Evolutionary conservation across 2,329 filamentous ascomycete genomes (phyloP).

Genomic region (Venturia oleaginea): DNA sequence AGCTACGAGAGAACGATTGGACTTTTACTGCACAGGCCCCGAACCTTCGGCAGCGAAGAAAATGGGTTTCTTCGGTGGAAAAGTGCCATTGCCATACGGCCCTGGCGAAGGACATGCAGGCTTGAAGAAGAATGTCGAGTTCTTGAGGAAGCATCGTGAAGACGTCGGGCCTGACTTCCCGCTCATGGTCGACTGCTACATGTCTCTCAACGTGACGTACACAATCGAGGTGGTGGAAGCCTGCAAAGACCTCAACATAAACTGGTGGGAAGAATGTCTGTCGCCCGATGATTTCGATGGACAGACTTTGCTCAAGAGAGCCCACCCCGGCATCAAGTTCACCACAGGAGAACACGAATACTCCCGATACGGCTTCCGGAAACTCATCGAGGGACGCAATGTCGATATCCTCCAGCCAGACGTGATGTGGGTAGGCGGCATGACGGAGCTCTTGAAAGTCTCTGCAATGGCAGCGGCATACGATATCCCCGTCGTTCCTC

Average conservation of each 20-base stretch:
- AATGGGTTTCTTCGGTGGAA: conserved; percentile 86
- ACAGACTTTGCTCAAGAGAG: conserved; percentile 80
- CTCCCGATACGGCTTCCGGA: conserved; percentile 88
- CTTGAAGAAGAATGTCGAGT: conserved; percentile 81
- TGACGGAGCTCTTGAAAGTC: conserved; percentile 87
- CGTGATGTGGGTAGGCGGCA: conserved; percentile 92
- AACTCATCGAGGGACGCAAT: conserved; percentile 84
- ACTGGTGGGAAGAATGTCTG: conserved; percentile 64
- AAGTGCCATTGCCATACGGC: conserved; percentile 82
- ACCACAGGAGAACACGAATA: conserved; percentile 96
- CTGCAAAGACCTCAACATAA: conserved; percentile 64
- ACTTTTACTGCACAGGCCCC: conserved; percentile 94
- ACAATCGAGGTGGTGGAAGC: conserved; percentile 84
- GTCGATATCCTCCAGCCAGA: conserved; percentile 92
- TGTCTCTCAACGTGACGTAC: conserved; percentile 88
- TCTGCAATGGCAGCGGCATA: conserved; percentile 84
- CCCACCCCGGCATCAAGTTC: conserved; percentile 84
- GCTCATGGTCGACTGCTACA: conserved; percentile 93
- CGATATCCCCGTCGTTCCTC: conserved; percentile 90
- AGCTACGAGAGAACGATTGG: conserved; percentile 63
- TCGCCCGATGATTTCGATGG: conserved; percentile 88
- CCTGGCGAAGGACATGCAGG: conserved; percentile 78
- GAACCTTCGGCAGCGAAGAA: conserved; percentile 69
- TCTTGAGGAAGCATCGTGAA: conserved; percentile 74
- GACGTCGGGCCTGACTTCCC: conserved; percentile 83